Percentiles rank a stretch among this genome's conserved stretches.
Evolutionary conservation across 257 asterid species (phyloP).

Genomic region (Przewalskia tangutica): DNA sequence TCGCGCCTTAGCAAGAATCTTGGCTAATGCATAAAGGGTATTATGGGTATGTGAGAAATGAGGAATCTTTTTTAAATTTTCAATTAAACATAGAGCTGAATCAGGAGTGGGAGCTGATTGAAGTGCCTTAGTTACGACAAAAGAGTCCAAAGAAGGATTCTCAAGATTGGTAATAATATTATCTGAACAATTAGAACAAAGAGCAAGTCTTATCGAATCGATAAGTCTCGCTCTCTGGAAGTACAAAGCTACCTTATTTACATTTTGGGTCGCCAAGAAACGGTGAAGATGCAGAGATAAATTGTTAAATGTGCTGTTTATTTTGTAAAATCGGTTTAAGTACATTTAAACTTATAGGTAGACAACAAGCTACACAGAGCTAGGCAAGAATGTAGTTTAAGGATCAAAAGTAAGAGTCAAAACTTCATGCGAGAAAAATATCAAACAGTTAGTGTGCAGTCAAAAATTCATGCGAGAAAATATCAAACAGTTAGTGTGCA

Average conservation of each 20-base stretch:
- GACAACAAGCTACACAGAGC: neutral
- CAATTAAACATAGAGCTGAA: conserved; percentile 56
- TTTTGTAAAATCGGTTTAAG: conserved; percentile 18
- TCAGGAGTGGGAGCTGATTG: conserved; percentile 73
- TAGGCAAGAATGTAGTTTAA: neutral
- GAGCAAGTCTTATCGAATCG: conserved; percentile 68
- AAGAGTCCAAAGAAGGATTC: conserved; percentile 59
- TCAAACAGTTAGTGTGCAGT: conserved; percentile 2
- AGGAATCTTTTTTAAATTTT: conserved; percentile 43
- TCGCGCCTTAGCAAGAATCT: conserved; percentile 68
- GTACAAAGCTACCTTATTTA: conserved; percentile 56
- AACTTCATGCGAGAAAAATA: neutral
- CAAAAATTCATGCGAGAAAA: neutral
- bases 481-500: neutral
- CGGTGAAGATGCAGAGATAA: conserved; percentile 27
- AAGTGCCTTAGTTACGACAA: conserved; percentile 73
- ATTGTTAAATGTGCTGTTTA: conserved; percentile 15
- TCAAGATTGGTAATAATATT: conserved; percentile 39
- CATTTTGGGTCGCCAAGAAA: conserved; percentile 31
- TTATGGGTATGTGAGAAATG: conserved; percentile 63
- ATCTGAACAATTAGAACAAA: conserved; percentile 50
- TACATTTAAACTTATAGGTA: conserved; percentile 17
- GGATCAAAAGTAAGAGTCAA: neutral
- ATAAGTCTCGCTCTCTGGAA: conserved; percentile 78
- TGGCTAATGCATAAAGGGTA: conserved; percentile 68